These are phyloP conservation scores for Houttuynia cordata DNA, from an alignment of 164 flowering plant species.

Conservation along the genomic window DNA sequence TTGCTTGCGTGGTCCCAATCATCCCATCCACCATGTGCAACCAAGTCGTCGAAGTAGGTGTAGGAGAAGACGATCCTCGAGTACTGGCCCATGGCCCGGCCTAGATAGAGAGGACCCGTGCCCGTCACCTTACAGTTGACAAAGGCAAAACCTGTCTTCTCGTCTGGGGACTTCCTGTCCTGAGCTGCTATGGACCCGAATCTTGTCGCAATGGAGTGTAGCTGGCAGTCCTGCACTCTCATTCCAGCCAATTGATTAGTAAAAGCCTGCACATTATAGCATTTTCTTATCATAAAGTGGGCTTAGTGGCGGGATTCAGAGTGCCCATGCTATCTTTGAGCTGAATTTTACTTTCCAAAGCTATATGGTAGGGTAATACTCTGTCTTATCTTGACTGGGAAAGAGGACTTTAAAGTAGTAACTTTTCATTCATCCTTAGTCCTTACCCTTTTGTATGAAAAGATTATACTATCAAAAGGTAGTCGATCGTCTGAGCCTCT, in stretches of 20 bases:
- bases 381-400: too few relatives aligned
- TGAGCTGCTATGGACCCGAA: conserved; percentile 96
- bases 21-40: conserved; percentile 97
- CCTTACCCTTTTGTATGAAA: too few relatives aligned
- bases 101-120: conserved; percentile 76
- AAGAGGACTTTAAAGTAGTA: too few relatives aligned
- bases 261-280: too few relatives aligned
- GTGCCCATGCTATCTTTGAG: too few relatives aligned
- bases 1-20: conserved; percentile 76
- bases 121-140: conserved; percentile 72
- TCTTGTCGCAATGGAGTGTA: conserved; percentile 81
- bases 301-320: too few relatives aligned
- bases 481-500: not conserved
- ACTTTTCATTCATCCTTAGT: too few relatives aligned
- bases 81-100: conserved; percentile 91
- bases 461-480: too few relatives aligned
- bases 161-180: conserved; percentile 41
- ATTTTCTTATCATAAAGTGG: too few relatives aligned
- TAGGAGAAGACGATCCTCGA: conserved; percentile 70
- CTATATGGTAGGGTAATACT: too few relatives aligned
- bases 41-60: conserved; percentile 71
- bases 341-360: too few relatives aligned
- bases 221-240: conserved; percentile 53
- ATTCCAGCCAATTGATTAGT: not conserved
- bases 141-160: conserved; percentile 81